phyloP scores from a whole-genome alignment of 768 basidiomycete species.

The Dentipellis sp. region DNA sequence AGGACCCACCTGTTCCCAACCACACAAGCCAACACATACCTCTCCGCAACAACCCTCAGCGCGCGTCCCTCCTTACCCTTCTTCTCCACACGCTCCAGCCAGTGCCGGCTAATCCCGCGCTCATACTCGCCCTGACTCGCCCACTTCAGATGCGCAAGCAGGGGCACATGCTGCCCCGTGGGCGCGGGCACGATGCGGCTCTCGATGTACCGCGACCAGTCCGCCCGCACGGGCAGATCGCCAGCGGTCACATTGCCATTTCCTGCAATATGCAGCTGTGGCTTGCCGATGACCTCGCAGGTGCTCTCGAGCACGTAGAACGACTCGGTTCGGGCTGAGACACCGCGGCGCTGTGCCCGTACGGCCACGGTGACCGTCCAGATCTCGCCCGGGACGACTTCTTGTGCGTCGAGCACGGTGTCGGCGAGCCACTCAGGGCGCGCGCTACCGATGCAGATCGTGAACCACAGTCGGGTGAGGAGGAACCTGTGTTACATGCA shows the following conservation, averaged over 20 bases:
- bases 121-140: conserved; percentile 64
- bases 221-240: conserved; percentile 32
- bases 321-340: conserved; percentile 15
- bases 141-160: conserved; percentile 47
- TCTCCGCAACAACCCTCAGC: conserved; percentile 44
- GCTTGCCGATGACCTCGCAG: conserved; percentile 59
- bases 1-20: conserved; percentile 56
- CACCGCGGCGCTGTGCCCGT: background rate
- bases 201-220: conserved; percentile 58
- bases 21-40: conserved; percentile 62
- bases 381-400: conserved; percentile 46
- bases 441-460: conserved; percentile 38
- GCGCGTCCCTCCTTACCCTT: conserved; percentile 33
- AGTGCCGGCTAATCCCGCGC: conserved; percentile 56
- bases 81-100: conserved; percentile 37
- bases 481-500: conserved; percentile 37
- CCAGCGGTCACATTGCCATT: background rate
- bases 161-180: conserved; percentile 4
- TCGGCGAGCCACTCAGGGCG: conserved; percentile 25
- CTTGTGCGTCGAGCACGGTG: conserved; percentile 37
- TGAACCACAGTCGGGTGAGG: conserved; percentile 54
- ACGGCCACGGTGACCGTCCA: conserved; percentile 41
- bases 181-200: conserved; percentile 10
- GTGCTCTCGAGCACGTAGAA: conserved; percentile 62
- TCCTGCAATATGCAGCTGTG: conserved; percentile 9